Evolutionary conservation across 208 protist species (phyloP), one percentile per base, ranked within the genome.

Genomic region (Wallacemonas sp.): DNA sequence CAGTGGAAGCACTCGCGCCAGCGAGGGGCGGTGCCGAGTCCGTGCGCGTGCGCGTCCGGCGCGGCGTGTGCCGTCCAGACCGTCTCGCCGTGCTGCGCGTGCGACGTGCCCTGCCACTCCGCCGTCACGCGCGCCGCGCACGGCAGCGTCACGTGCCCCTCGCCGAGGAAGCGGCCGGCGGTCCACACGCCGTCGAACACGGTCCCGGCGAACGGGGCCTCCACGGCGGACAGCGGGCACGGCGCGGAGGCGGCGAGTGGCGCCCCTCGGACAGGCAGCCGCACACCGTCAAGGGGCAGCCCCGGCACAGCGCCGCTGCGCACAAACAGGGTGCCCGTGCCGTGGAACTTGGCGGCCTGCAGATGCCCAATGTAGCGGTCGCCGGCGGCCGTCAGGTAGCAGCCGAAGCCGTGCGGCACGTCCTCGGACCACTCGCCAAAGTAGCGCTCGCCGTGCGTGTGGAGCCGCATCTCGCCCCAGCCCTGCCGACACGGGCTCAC

Each of bases 1-100:
- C 88, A 94, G 63, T 91, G 85, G 57, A 92, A 92, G 66, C 79
- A 86, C 62, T 90, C 79, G 23, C 68, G 67, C 88, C 82, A 91
- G 48, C n/a, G 5, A 68, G 72, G 32, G 77, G 70, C 44, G 38
- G 76, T 16, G 50, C 70, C 18, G 66, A 49, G 45, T 67, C 73
- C 14, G 29, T 11, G 55, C 46, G 61, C 32, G 26, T 67, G 69
- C 16, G 67, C 28, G 18, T 45, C n/a, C n/a, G n/a, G n/a, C n/a
- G n/a, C n/a, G n/a, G n/a, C n/a, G n/a, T n/a, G n/a, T n/a, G 29
- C 16, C 10, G 75, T 61, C 46, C 81, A 26, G 57, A 86, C 83
- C 32, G 90, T 38, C 63, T 85, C 77, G 0, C 83, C 89, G 39
- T 81, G 66, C 3, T 66, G 65, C 1, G 82, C 72, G 36, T 65